Evolutionary conservation across 2,329 filamentous ascomycete species (phyloP).

Genomic region (Massarina eburnea): DNA sequence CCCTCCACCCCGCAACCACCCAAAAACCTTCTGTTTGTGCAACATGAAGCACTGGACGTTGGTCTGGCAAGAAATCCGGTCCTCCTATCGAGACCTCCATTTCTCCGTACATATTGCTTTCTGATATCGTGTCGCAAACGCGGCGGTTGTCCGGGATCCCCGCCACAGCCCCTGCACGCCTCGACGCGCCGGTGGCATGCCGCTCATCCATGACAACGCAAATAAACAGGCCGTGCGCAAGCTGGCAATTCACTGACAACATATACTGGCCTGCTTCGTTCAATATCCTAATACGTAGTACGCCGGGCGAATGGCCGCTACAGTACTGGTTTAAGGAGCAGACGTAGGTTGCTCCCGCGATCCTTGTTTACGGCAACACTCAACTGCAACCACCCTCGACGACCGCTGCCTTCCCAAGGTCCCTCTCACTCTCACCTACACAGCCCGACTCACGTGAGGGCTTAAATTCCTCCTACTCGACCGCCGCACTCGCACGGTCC

Average conservation of each 20-base stretch:
- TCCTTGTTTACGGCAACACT: slow-evolving; percentile 18
- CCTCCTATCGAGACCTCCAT: background rate
- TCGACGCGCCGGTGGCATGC: slow-evolving; percentile 14
- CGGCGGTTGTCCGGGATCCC: slow-evolving; percentile 1
- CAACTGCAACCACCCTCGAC: background rate
- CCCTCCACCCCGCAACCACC: slow-evolving; percentile 7
- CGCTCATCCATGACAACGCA: slow-evolving; percentile 24
- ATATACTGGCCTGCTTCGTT: slow-evolving; percentile 2
- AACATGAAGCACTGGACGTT: slow-evolving; percentile 10
- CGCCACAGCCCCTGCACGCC: slow-evolving; percentile 8
- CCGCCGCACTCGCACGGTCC: background rate
- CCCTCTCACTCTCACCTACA: background rate
- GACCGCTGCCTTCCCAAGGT: background rate
- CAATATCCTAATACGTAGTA: background rate
- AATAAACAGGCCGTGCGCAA: slow-evolving; percentile 25
- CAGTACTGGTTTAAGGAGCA: background rate
- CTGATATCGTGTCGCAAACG: slow-evolving; percentile 2
- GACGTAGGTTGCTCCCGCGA: slow-evolving; percentile 4
- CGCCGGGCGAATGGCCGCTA: background rate
- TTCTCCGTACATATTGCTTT: background rate
- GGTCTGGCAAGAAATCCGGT: background rate
- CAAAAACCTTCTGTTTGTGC: slow-evolving; percentile 5
- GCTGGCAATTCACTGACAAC: slow-evolving; percentile 8
- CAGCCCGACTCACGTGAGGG: background rate
- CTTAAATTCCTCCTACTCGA: no score